Conservation (phyloP, 306 rosid genomes). For the Sechiopsis laciniata region DNA sequence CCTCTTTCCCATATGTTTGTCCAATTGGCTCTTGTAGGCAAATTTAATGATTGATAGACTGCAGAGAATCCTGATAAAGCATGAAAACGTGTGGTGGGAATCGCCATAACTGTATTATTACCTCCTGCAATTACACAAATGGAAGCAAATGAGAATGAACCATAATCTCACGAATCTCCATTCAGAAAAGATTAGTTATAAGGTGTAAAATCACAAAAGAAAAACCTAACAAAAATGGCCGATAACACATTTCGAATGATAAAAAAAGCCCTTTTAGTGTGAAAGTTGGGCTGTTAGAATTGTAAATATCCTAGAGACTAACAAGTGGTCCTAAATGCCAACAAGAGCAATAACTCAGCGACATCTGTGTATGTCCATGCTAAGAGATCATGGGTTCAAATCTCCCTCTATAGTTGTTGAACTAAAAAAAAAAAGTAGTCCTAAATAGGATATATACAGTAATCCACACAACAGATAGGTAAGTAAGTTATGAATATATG, state of each 20-base stretch:
- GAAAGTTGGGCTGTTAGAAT: neutral
- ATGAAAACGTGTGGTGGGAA: slow-evolving; percentile 43
- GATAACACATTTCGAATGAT: neutral
- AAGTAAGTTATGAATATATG: neutral
- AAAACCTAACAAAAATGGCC: neutral
- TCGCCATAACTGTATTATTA: slow-evolving; percentile 36
- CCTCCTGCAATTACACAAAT: slow-evolving; percentile 44
- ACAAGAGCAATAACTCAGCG: too few relatives aligned
- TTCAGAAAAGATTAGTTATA: neutral
- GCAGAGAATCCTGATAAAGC: slow-evolving; percentile 79
- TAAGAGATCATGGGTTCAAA: too few relatives aligned
- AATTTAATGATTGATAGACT: slow-evolving; percentile 56
- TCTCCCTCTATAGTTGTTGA: too few relatives aligned
- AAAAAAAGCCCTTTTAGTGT: neutral
- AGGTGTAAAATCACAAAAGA: neutral
- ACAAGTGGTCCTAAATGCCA: neutral
- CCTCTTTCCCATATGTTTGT: slow-evolving; percentile 62
- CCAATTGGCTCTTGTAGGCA: slow-evolving; percentile 56
- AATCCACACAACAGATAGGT: neutral
- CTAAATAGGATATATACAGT: neutral
- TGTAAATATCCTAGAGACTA: neutral
- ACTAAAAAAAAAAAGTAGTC: too few relatives aligned
- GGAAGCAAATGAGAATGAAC: slow-evolving; percentile 10
- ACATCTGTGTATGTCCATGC: too few relatives aligned
- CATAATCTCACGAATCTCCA: neutral